These are phyloP conservation scores for Clarireedia sp. DNA, from an alignment of 2,329 filamentous ascomycete species.

Conservation along the genomic window DNA sequence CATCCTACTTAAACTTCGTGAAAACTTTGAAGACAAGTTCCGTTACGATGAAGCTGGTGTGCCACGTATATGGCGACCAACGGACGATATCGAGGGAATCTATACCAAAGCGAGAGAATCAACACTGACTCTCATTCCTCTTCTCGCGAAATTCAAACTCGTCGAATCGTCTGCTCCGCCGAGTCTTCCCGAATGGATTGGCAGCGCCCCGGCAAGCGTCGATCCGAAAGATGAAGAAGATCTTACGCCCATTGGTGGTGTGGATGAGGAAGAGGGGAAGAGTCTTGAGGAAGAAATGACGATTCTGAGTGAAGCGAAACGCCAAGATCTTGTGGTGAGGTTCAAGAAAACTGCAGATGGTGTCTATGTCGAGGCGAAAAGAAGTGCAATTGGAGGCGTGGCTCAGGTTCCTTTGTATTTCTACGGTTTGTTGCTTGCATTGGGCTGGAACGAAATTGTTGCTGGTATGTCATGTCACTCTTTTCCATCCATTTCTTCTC, in stretches of 20 bases:
- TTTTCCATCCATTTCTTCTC: neutral
- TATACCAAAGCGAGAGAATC: conserved; percentile 91
- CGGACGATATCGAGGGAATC: conserved; percentile 91
- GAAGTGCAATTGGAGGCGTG: conserved; percentile 90
- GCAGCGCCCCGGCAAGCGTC: conserved; percentile 63
- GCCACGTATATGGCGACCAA: conserved; percentile 91
- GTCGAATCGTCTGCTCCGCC: conserved; percentile 67
- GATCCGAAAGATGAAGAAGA: conserved; percentile 86
- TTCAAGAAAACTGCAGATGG: conserved; percentile 99
- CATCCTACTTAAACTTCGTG: conserved; percentile 84
- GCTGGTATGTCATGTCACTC: conserved; percentile 65
- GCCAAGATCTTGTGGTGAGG: conserved; percentile 81
- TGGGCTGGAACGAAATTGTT: conserved; percentile 98
- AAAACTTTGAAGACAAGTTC: conserved; percentile 99
- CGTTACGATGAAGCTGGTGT: conserved; percentile 93
- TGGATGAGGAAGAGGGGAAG: conserved; percentile 92
- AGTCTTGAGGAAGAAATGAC: conserved; percentile 95
- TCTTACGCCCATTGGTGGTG: conserved; percentile 77
- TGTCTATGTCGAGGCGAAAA: conserved; percentile 96
- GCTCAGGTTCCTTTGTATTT: conserved; percentile 93
- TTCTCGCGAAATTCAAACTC: conserved; percentile 78
- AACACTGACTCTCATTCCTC: conserved; percentile 81
- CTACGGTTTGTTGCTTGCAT: conserved; percentile 76
- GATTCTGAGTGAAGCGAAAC: conserved; percentile 81
- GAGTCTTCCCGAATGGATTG: conserved; percentile 78